Base-by-base conservation (phyloP, 345 rosid genomes). In the Brassica juncea region DNA sequence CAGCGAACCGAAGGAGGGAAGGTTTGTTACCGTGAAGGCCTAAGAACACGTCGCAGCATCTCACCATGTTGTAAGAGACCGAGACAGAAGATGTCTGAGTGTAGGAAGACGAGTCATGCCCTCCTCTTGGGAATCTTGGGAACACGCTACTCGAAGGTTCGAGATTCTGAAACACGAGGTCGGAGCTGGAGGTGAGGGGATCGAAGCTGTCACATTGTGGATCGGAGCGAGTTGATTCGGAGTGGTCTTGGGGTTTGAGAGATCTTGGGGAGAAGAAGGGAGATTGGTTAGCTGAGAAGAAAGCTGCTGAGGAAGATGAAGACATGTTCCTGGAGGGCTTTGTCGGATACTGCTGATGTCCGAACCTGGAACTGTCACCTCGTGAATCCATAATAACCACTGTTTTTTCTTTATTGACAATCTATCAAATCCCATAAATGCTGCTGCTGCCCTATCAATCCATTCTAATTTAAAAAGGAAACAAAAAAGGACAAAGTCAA, bases 191-290 rank as follows among this genome's bases (percentile, higher is more conserved):
- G 81, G 86, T 85, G 54, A 55, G 80, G 23, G 87, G 90, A 55
- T 92, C 91, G 62, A 81, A 84, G 81, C 89, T 86, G 23, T 87
- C 89, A 44, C 83, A 83, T 6, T 79, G 91, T 70, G 89, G 88
- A 84, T 91, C 93, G 5, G 90, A 90, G 70, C 90, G 81, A 44
- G 85, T 81, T 0, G 91, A 90, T 81, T 89, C 96, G 0, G 97
- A 88, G 3, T 81, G 69, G 58, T 81, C 80, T 81, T 75, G 83
- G 34, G 82, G 63, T 6, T 88, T 84, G 5, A 94, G 86, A 66
- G 95, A 88, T 75, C 91, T 87, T 11, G 99, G 98, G 28, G 98
- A 93, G 86, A 95, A 91, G 76, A 92, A 91, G 0, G 98, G 97
- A 0, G 97, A 94, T 75, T 95, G 99, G 61, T 88, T 92, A 1